These are phyloP conservation scores for Volvariella volvacea DNA, from an alignment of 1,284 basidiomycete species.

Conservation along the genomic window DNA sequence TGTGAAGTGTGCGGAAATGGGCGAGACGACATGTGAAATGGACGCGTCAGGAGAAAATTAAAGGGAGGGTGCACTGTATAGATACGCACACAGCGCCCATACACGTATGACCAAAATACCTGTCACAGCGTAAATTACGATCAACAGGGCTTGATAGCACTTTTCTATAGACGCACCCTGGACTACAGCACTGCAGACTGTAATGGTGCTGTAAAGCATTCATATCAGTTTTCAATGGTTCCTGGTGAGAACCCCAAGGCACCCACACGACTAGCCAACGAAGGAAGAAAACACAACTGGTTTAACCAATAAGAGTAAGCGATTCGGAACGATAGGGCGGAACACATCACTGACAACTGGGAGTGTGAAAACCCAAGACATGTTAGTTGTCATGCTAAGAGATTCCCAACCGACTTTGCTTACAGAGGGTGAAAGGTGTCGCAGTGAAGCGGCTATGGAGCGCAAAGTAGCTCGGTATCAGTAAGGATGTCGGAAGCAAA, in stretches of 20 bases:
- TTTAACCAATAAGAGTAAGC: neutral
- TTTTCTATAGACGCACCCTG: slow-evolving; percentile 15
- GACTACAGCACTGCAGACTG: slow-evolving; percentile 14
- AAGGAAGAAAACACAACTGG: slow-evolving; percentile 20
- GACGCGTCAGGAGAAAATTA: too few relatives aligned
- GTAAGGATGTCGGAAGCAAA: too few relatives aligned
- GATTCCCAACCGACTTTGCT: slow-evolving; percentile 2
- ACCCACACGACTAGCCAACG: slow-evolving; percentile 20
- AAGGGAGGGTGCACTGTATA: neutral
- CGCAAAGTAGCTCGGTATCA: neutral
- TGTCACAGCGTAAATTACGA: slow-evolving; percentile 2
- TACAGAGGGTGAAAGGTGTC: slow-evolving; percentile 10
- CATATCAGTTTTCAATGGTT: too few relatives aligned
- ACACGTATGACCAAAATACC: slow-evolving; percentile 18
- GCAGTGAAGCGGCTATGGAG: slow-evolving; percentile 14
- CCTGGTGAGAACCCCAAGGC: neutral
- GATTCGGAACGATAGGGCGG: neutral
- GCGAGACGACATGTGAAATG: too few relatives aligned
- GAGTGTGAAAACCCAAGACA: neutral
- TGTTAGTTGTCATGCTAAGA: too few relatives aligned
- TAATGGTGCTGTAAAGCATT: slow-evolving; percentile 7
- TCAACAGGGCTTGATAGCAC: too few relatives aligned
- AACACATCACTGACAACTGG: slow-evolving; percentile 5
- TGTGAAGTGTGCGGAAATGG: neutral
- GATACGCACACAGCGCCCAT: slow-evolving; percentile 17